Conservation (phyloP, 805 yeast species). For the Teunomyces tritomae region DNA sequence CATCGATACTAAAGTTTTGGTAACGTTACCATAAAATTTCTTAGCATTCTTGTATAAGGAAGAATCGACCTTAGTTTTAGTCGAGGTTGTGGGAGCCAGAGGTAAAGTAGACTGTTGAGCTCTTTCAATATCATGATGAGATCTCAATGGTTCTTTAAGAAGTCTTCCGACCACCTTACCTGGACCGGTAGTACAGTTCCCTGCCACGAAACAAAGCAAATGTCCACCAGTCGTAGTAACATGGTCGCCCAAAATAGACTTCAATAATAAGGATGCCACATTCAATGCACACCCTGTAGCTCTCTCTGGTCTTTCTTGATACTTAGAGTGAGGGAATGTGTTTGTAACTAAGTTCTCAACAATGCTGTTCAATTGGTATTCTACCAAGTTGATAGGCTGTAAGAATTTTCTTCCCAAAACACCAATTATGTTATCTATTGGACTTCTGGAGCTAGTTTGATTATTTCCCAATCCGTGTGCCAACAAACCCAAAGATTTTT, state of each 20-base stretch:
- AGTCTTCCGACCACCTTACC: slow-evolving; percentile 57
- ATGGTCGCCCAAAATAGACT: slow-evolving; percentile 34
- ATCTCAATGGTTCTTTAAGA: slow-evolving; percentile 61
- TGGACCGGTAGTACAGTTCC: slow-evolving; percentile 66
- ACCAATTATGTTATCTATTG: slow-evolving; percentile 10
- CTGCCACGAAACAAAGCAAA: slow-evolving; percentile 54
- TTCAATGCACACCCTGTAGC: slow-evolving; percentile 61
- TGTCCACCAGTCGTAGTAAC: slow-evolving; percentile 52
- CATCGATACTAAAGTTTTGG: slow-evolving; percentile 43
- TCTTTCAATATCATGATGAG: slow-evolving; percentile 59
- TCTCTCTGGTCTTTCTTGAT: slow-evolving; percentile 48
- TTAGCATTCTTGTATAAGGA: slow-evolving; percentile 36
- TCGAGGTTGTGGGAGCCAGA: slow-evolving; percentile 31
- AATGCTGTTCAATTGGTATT: slow-evolving; percentile 48
- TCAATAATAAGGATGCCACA: slow-evolving; percentile 40
- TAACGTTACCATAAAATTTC: slow-evolving; percentile 48
- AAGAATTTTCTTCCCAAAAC: slow-evolving; percentile 39
- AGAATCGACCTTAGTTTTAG: slow-evolving; percentile 29
- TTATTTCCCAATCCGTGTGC: slow-evolving; percentile 22
- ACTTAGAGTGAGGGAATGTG: slow-evolving; percentile 43
- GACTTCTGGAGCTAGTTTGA: slow-evolving; percentile 13
- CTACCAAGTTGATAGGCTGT: slow-evolving; percentile 48
- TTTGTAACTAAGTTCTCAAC: slow-evolving; percentile 50
- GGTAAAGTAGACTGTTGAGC: slow-evolving; percentile 34
- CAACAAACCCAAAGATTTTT: slow-evolving; percentile 44